These are phyloP conservation scores for Gastrolobium villosum DNA, from an alignment of 306 rosid species.

Conservation along the genomic window DNA sequence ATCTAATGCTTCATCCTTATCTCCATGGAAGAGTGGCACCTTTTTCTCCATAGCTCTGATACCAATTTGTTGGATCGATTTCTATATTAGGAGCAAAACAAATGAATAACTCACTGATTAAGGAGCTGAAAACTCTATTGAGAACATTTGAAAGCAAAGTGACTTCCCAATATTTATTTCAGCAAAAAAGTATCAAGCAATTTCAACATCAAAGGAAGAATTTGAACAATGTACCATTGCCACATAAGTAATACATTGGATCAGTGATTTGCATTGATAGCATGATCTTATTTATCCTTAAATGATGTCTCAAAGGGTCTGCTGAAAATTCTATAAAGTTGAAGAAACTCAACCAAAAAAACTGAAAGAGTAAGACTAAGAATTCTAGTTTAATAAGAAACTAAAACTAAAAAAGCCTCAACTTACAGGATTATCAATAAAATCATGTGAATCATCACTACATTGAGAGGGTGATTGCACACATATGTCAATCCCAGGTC, in stretches of 20 bases:
- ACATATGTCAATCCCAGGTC: constrained; percentile 85
- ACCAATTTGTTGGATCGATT: no score
- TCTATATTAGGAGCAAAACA: no score
- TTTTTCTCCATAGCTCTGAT: no score
- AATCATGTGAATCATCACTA: constrained; percentile 41
- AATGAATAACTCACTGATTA: no score
- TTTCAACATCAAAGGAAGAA: constrained; percentile 6
- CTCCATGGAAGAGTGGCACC: no score
- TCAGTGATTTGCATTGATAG: constrained; percentile 18
- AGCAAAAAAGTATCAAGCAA: background rate
- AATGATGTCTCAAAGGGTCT: constrained; percentile 19
- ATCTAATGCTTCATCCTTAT: no score
- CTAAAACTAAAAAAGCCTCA: background rate
- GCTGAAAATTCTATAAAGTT: constrained; percentile 10
- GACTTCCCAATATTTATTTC: constrained; percentile 4
- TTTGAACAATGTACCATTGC: constrained; percentile 1
- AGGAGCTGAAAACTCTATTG: no score
- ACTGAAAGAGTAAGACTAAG: constrained; percentile 29
- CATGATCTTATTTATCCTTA: background rate
- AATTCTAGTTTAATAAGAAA: constrained; percentile 18
- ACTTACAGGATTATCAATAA: constrained; percentile 63
- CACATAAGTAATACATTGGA: background rate
- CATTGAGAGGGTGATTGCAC: constrained; percentile 57
- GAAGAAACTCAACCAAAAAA: constrained; percentile 18
- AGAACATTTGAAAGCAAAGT: constrained; percentile 30